Percentiles rank a stretch among this genome's conserved stretches.
These are phyloP conservation scores for Leptographium flavum DNA, from an alignment of 2,329 filamentous ascomycete species.

Conservation along the genomic window DNA sequence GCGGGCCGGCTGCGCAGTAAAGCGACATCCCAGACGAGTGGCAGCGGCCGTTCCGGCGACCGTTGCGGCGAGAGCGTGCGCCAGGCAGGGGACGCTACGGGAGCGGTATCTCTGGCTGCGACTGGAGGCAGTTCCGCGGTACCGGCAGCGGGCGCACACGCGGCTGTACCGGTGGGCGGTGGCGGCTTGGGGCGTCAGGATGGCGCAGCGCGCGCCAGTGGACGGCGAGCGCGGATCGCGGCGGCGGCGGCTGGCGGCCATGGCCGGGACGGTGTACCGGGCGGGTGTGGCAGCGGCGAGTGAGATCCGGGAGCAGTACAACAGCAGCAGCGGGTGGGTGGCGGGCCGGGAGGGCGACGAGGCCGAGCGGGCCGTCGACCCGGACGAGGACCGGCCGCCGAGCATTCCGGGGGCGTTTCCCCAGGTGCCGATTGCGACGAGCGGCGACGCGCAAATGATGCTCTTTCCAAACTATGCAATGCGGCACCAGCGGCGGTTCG, in stretches of 20 bases:
- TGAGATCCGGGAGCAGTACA: conserved; percentile 45
- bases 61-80: no score
- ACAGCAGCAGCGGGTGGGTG: conserved; percentile 27
- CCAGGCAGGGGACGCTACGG: conserved; percentile 42
- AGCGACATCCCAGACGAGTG: not conserved
- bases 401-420: conserved; percentile 67
- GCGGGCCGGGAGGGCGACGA: conserved; percentile 19
- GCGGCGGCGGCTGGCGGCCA: conserved; percentile 59
- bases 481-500: conserved; percentile 38
- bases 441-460: conserved; percentile 82
- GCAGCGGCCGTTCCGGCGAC: no score
- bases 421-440: conserved; percentile 64
- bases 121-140: conserved; percentile 57
- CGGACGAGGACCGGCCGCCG: conserved; percentile 19
- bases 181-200: conserved; percentile 37
- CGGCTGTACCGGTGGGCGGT: conserved; percentile 60
- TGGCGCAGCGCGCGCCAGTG: no score
- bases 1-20: not conserved
- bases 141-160: conserved; percentile 59
- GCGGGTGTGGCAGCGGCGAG: conserved; percentile 42
- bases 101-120: conserved; percentile 55
- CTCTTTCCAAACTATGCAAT: conserved; percentile 90
- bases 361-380: conserved; percentile 13
- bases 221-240: conserved; percentile 49
- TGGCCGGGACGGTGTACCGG: conserved; percentile 43